Evolutionary conservation across 2,329 filamentous ascomycete genomes (phyloP).

Genomic region (Alternaria longipes): DNA sequence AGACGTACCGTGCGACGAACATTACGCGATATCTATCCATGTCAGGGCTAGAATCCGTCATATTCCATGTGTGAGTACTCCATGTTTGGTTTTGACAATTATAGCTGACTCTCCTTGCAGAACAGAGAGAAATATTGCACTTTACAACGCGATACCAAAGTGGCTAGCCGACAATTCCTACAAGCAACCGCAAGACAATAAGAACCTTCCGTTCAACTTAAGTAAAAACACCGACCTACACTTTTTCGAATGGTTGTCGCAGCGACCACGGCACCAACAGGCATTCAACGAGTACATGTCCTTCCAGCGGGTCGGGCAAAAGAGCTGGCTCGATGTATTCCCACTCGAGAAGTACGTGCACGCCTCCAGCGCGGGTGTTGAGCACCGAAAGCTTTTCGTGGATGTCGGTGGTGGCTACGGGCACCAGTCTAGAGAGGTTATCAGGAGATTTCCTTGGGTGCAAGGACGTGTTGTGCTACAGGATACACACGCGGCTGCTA

Average conservation of each 20-base stretch:
- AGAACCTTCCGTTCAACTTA: constrained; percentile 10
- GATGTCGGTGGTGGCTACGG: constrained; percentile 13
- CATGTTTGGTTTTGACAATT: no score
- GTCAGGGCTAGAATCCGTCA: constrained; percentile 12
- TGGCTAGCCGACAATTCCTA: constrained; percentile 13
- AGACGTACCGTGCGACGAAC: constrained; percentile 6
- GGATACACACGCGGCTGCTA: constrained; percentile 12
- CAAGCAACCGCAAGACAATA: constrained; percentile 12
- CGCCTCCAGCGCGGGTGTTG: background rate
- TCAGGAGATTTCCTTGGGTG: constrained; percentile 9
- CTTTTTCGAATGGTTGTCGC: constrained; percentile 16
- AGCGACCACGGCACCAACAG: constrained; percentile 10
- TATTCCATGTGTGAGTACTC: constrained; percentile 12
- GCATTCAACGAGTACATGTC: constrained; percentile 19
- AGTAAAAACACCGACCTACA: constrained; percentile 11
- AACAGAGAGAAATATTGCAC: constrained; percentile 12
- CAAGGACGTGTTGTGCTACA: constrained; percentile 10
- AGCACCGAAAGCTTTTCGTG: constrained; percentile 6
- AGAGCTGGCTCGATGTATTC: constrained; percentile 16
- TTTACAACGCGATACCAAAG: constrained; percentile 14
- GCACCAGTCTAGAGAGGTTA: constrained; percentile 8
- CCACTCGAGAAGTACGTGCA: constrained; percentile 7
- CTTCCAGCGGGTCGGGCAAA: constrained; percentile 13
- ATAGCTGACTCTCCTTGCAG: background rate
- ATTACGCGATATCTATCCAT: constrained; percentile 9